Evolutionary conservation across 768 basidiomycete genomes (phyloP), one percentile per base, ranked within the genome.

Genomic region (Hydnomerulius pinastri): DNA sequence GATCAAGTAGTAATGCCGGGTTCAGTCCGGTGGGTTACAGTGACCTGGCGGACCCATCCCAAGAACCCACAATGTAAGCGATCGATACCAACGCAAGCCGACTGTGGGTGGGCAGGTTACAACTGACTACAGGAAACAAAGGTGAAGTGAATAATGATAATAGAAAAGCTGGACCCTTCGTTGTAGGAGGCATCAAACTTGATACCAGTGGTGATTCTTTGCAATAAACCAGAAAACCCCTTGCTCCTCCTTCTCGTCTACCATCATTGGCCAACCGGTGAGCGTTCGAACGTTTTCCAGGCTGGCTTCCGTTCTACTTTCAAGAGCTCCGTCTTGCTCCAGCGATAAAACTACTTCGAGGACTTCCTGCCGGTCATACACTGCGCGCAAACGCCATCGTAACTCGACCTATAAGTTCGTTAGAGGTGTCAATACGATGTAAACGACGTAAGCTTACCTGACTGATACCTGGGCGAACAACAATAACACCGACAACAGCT

Each of bases 301-400:
- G 24, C 40, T 38, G 23, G 43, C 24, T 1, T 46, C 48, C 60
- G 53, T 37, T 51, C 49, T 47, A 49, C 54, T 55, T 37, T 67
- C 67, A 24, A 87, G 48, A 50, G 73, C 78, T 8, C 80, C 77
- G 25, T 82, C 80, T n/a, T 76, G 75, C 18, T 68, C 62, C 43
- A 92, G 67, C 46, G 76, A 76, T 12, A 70, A 67, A 39, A 90
- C 61, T 18, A 86, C 52, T n/a, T 90, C 89, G 41, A 74, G 68
- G 21, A 87, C 70, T 62, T 92, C 90, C 55, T 86, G 86, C 48
- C 84, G 75, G 62, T 92, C 90, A 56, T 90, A 92, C 18, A 86
- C 81, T 13, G 79, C 71, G 54, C 83, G 75, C 50, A 92, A 71
- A 40, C 87, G 74, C 86, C 86, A 89, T 44, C 80, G 75, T 47